phyloP scores from a whole-genome alignment of 2,329 filamentous ascomycete species.

The Botrytis cinerea region DNA sequence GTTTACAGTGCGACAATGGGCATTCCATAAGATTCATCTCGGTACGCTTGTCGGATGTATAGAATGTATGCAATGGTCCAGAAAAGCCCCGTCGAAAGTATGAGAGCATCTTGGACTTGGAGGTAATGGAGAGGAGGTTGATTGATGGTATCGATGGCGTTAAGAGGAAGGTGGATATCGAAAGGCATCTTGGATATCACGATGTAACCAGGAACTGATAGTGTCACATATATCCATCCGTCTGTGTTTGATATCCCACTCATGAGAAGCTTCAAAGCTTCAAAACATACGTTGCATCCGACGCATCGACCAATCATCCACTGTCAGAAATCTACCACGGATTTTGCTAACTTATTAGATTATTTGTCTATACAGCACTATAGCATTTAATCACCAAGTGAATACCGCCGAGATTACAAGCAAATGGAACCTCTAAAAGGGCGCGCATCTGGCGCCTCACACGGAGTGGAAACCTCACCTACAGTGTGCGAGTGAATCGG shows the following conservation, averaged over 20 bases:
- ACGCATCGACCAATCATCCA: neutral
- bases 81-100: neutral
- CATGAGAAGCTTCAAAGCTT: neutral
- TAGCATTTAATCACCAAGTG: no score
- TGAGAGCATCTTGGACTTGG: neutral
- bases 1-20: neutral
- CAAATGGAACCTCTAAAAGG: neutral
- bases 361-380: neutral
- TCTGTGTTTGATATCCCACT: neutral
- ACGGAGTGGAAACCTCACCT: neutral
- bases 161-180: neutral
- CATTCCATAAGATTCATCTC: slow-evolving; percentile 19
- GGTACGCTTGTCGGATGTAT: neutral
- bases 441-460: neutral
- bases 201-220: neutral
- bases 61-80: neutral
- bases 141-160: neutral
- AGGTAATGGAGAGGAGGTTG: neutral
- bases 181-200: neutral
- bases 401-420: neutral
- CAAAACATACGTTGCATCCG: slow-evolving; percentile 3
- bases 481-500: neutral
- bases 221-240: neutral
- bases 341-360: neutral
- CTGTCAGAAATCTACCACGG: neutral